Base-by-base conservation (phyloP, 1,139 yeast species). In the Wickerhamomyces sp. region DNA sequence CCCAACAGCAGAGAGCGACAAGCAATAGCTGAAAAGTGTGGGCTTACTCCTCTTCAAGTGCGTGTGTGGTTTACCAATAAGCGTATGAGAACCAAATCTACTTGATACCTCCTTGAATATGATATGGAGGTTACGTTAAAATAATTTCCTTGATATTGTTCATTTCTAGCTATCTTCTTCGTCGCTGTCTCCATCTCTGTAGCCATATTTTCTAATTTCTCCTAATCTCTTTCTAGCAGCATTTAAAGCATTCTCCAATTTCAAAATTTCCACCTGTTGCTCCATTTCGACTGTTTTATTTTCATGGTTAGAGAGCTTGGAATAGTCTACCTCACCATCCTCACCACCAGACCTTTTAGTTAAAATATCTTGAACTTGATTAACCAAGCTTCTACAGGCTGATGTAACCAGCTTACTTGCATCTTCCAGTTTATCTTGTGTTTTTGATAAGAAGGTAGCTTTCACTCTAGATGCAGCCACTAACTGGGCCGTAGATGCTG, bases 391-490 rank as follows among this genome's bases (percentile, higher is more conserved):
- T 49, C 84, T 77, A 61, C 96, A 87, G 2, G 95, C 95, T 17
- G 69, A 58, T 8, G 86, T 79, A 25, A 88, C 96, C 38, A 71
- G 66, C 54, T 76, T 75, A 24, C 88, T 78, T 2, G 92, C 85
- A 28, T 60, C 54, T 63, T 88, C 96, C 43, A 88, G 70, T 42
- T 70, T 67, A 47, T 82, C 89, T 60, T 87, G 96, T 4, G 90
- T 76, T 58, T 81, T 76, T 7, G 95, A 85, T 64, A 79, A 78
- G 52, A 78, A 78, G 37, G 81, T 75, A 0, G 95, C 89, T 61
- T 87, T 87, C 28, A 87, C 96, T 52, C 96, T 74, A 1, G 96
- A 83, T 0, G 96, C 95, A 6, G 96, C 92, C 8, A 89, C 96
- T 38, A 88, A 72, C 65, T 88, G 97, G 2, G 95, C 95, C 0